Percentiles rank a stretch among this genome's conserved stretches.
Evolutionary conservation across 805 yeast species (phyloP).

Genomic region (Millerozyma acaciae): DNA sequence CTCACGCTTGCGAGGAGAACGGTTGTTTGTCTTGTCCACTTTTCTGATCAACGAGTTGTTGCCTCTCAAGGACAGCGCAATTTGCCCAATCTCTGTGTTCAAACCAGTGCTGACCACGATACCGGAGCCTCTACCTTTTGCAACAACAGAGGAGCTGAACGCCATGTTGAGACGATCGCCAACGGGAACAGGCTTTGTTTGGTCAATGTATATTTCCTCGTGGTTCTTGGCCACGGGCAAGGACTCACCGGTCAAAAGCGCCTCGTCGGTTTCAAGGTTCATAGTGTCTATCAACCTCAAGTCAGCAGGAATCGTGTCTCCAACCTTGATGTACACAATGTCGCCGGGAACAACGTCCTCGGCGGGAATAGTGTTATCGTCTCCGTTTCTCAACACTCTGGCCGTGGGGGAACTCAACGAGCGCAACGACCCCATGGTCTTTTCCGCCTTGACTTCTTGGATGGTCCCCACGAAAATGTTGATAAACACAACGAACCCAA

Average conservation of each 20-base stretch:
- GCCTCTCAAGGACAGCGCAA: conserved; percentile 31
- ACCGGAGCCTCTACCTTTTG: conserved; percentile 41
- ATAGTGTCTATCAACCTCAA: conserved; percentile 31
- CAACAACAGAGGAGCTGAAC: conserved; percentile 34
- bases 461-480: conserved; percentile 49
- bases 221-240: conserved; percentile 34
- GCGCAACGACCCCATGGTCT: conserved; percentile 47
- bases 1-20: conserved; percentile 30
- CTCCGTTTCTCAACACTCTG: conserved; percentile 41
- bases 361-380: conserved; percentile 29
- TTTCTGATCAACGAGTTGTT: conserved; percentile 20
- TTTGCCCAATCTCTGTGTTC: conserved; percentile 39
- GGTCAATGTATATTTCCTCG: conserved; percentile 32
- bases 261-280: conserved; percentile 42
- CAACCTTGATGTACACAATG: conserved; percentile 35
- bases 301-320: conserved; percentile 44
- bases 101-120: conserved; percentile 37
- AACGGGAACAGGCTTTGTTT: conserved; percentile 30
- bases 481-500: conserved; percentile 41
- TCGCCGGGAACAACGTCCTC: conserved; percentile 47
- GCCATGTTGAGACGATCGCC: conserved; percentile 35
- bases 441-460: conserved; percentile 49
- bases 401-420: conserved; percentile 46
- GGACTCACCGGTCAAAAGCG: conserved; percentile 40
- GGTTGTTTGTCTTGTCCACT: conserved; percentile 30